Evolutionary conservation across 257 asterid genomes (phyloP).

Genomic region (Misopates orontium): DNA sequence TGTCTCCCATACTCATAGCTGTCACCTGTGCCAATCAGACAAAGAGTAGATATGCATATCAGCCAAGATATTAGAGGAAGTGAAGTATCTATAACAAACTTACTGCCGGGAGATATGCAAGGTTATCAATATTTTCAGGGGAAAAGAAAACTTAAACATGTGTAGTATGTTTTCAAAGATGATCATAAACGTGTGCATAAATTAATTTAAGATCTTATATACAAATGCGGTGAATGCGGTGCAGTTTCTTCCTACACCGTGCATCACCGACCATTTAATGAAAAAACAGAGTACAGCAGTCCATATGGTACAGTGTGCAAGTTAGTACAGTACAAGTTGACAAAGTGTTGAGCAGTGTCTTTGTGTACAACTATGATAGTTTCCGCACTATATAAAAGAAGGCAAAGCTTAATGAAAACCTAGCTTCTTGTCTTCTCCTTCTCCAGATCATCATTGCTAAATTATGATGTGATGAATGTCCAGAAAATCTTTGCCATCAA

Average conservation of each 20-base stretch:
- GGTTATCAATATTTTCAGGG: constrained; percentile 4
- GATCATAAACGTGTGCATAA: too few relatives aligned
- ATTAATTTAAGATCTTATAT: background rate
- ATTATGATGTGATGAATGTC: constrained; percentile 4
- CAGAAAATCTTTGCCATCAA: constrained; percentile 6
- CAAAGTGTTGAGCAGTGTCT: background rate
- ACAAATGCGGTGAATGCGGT: background rate
- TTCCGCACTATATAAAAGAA: background rate
- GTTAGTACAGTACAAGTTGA: background rate
- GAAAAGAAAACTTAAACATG: constrained; percentile 8
- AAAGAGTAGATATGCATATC: constrained; percentile 23
- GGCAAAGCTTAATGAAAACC: background rate
- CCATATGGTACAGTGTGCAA: background rate
- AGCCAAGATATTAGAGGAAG: constrained; percentile 10
- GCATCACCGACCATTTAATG: constrained; percentile 1
- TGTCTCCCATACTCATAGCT: constrained; percentile 90
- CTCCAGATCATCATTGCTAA: background rate
- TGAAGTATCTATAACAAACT: constrained; percentile 2
- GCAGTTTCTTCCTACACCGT: constrained; percentile 3
- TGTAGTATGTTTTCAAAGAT: background rate
- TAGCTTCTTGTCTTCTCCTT: background rate
- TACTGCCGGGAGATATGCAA: constrained; percentile 19
- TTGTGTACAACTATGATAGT: background rate
- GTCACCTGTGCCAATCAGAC: constrained; percentile 51
- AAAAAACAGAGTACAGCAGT: constrained; percentile 5